Evolutionary conservation across 2,329 filamentous ascomycete genomes (phyloP).

Genomic region (Mycogone perniciosa): DNA sequence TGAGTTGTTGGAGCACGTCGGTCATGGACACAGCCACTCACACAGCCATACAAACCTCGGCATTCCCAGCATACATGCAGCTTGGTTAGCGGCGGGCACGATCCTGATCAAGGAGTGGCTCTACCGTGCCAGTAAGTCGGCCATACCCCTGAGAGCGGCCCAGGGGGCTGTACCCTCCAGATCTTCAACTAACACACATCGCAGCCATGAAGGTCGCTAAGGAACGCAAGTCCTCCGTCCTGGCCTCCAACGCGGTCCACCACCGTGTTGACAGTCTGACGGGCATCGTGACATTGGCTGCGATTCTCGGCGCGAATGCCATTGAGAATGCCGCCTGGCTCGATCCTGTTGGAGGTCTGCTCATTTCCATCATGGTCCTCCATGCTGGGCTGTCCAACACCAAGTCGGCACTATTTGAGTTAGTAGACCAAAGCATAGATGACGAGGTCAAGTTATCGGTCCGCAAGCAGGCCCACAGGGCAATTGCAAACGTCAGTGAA

Average conservation of each 20-base stretch:
- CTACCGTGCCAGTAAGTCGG: conserved; percentile 86
- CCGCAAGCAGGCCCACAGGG: conserved; percentile 56
- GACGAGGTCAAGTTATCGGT: conserved; percentile 72
- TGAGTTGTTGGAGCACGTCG: conserved; percentile 53
- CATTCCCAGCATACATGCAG: conserved; percentile 81
- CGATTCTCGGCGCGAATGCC: conserved; percentile 84
- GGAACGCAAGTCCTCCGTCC: conserved; percentile 89
- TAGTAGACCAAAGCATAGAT: conserved; percentile 87
- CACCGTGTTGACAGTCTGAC: conserved; percentile 95
- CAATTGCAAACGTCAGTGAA: conserved; percentile 47
- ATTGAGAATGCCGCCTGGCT: conserved; percentile 83
- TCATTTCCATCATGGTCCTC: conserved; percentile 91
- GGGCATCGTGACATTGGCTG: conserved; percentile 83
- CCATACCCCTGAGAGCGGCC: not conserved
- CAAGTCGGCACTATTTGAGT: conserved; percentile 70
- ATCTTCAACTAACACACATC: conserved; percentile 19
- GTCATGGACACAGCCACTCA: conserved; percentile 51
- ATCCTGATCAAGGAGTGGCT: conserved; percentile 95
- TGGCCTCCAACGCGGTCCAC: conserved; percentile 93
- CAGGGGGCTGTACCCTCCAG: not conserved
- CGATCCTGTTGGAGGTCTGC: conserved; percentile 84
- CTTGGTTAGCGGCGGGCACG: conserved; percentile 86
- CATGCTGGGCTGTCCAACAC: conserved; percentile 87
- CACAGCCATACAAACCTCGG: conserved; percentile 50
- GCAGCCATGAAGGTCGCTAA: conserved; percentile 89